A percentile compares a stretch with the other conserved stretches of the same genome.
phyloP scores from a whole-genome alignment of 495 filamentous ascomycete species.

The Aspergillus egyptiacus region DNA sequence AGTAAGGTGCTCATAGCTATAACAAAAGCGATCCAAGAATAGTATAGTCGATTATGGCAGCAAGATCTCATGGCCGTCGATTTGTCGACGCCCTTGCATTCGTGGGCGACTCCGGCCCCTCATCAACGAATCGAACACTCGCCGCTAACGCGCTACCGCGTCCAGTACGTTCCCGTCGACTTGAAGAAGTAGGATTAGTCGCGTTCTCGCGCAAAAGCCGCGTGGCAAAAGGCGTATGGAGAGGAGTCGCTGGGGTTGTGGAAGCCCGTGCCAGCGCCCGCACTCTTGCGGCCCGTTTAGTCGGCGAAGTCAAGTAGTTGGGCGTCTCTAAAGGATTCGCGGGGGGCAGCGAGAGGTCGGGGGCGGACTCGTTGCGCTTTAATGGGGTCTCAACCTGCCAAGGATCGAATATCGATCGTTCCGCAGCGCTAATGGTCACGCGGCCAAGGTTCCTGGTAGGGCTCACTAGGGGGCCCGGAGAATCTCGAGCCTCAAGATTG shows the following conservation, averaged over 20 bases:
- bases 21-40: background rate
- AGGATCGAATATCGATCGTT: constrained; percentile 32
- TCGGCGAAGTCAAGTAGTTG: constrained; percentile 52
- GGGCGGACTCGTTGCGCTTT: constrained; percentile 39
- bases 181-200: constrained; percentile 23
- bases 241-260: constrained; percentile 46
- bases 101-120: constrained; percentile 41
- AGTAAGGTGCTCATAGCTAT: constrained; percentile 4
- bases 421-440: constrained; percentile 26
- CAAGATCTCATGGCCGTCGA: constrained; percentile 26
- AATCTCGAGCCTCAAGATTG: constrained; percentile 32
- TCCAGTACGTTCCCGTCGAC: constrained; percentile 25
- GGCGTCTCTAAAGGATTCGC: constrained; percentile 46
- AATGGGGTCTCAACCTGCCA: constrained; percentile 45
- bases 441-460: constrained; percentile 29
- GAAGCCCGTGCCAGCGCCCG: constrained; percentile 45
- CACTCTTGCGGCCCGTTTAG: constrained; percentile 49
- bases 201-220: constrained; percentile 33
- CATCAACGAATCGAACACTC: constrained; percentile 41
- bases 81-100: constrained; percentile 35
- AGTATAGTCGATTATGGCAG: constrained; percentile 7
- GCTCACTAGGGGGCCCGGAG: constrained; percentile 29
- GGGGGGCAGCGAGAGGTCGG: constrained; percentile 29
- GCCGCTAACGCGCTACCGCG: constrained; percentile 33
- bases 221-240: constrained; percentile 43